A percentile compares a stretch with the other conserved stretches of the same genome.
Evolutionary conservation across 169 alveolate species (phyloP).

Genomic region (Neospora caninum): DNA sequence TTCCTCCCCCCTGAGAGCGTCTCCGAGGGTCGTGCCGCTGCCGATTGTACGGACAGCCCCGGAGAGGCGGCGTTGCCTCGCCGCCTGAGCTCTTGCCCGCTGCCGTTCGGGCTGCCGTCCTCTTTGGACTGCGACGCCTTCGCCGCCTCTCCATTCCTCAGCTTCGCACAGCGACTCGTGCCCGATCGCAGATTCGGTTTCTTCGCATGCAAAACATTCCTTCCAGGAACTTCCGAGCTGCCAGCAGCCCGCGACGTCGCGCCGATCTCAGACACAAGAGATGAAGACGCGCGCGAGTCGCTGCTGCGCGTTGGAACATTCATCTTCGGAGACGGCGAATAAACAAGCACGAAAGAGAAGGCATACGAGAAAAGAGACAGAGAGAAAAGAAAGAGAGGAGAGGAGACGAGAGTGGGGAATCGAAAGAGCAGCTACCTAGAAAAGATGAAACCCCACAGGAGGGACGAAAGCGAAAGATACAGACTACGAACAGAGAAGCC

Average conservation of each 20-base stretch:
- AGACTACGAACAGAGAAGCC: too few relatives aligned
- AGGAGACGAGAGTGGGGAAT: too few relatives aligned
- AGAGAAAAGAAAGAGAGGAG: too few relatives aligned
- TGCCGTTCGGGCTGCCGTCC: background rate
- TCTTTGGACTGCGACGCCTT: background rate
- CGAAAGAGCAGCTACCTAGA: too few relatives aligned
- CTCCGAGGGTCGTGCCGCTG: background rate
- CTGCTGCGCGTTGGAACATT: background rate
- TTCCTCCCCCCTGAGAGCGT: background rate
- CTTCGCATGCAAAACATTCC: background rate
- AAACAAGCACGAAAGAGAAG: background rate
- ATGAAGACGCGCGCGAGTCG: background rate
- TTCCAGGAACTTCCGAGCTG: background rate
- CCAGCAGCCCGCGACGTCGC: too few relatives aligned
- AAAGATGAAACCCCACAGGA: too few relatives aligned
- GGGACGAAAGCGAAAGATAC: too few relatives aligned
- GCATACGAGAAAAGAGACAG: background rate
- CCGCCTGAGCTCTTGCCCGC: background rate
- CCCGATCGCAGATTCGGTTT: background rate
- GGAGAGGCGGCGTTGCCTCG: background rate
- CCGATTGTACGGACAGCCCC: background rate
- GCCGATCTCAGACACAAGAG: too few relatives aligned
- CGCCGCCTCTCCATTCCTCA: background rate
- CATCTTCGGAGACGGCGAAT: background rate
- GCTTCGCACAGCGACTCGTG: background rate